Percentiles rank a stretch among this genome's conserved stretches.
These are phyloP conservation scores for Trichoderma harzianum DNA, from an alignment of 2,329 filamentous ascomycete species.

Conservation along the genomic window DNA sequence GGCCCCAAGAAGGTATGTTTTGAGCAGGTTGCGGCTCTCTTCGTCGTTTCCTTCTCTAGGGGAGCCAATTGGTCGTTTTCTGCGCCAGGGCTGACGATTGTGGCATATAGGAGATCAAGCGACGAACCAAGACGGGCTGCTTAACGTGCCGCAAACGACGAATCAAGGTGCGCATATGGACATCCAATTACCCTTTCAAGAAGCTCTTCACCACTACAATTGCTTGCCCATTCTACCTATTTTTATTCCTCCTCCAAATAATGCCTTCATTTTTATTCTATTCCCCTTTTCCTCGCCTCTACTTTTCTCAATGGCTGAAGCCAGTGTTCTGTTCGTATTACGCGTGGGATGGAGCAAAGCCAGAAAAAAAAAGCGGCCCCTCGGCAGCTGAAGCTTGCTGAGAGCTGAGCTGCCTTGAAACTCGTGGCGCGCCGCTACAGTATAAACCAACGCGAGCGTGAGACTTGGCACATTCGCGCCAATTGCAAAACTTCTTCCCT, in stretches of 20 bases:
- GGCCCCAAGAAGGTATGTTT: slow-evolving; percentile 56
- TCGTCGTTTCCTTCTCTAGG: background rate
- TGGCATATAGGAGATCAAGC: slow-evolving; percentile 55
- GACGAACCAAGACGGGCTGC: slow-evolving; percentile 61
- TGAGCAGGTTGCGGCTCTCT: background rate
- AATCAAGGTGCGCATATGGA: slow-evolving; percentile 52
- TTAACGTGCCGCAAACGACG: slow-evolving; percentile 59
- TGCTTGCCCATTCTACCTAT: slow-evolving; percentile 11
- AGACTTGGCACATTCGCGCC: slow-evolving; percentile 2
- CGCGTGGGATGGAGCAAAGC: background rate
- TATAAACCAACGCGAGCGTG: background rate
- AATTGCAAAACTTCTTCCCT: background rate
- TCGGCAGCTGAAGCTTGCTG: slow-evolving; percentile 2
- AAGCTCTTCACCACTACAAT: background rate
- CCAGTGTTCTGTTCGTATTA: background rate
- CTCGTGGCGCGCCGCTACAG: slow-evolving; percentile 8
- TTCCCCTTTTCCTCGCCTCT: slow-evolving; percentile 3
- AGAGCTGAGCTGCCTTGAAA: slow-evolving; percentile 3
- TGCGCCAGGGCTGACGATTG: slow-evolving; percentile 6
- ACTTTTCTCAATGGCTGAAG: background rate
- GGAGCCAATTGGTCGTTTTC: background rate
- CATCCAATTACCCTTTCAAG: background rate
- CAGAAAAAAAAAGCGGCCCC: slow-evolving; percentile 10
- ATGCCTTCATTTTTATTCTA: slow-evolving; percentile 19
- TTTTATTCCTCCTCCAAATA: slow-evolving; percentile 1